Evolutionary conservation across 352 stramenopile species (phyloP).

Genomic region (Globisporangium spinosum): DNA sequence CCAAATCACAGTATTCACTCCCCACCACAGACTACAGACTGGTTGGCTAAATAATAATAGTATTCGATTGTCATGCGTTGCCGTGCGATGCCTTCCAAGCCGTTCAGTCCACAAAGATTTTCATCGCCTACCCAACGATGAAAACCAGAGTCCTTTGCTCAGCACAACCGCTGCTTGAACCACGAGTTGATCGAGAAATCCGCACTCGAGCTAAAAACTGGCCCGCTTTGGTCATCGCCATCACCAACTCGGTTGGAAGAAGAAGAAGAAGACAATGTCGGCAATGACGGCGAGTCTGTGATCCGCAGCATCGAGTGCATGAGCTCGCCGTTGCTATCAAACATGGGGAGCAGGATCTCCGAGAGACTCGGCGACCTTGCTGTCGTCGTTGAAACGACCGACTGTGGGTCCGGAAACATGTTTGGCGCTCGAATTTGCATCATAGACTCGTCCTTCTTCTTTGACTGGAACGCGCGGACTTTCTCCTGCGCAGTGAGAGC

Average conservation of each 20-base stretch:
- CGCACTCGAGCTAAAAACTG: constrained; percentile 35
- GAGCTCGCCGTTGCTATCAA: constrained; percentile 2
- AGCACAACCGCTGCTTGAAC: constrained; percentile 27
- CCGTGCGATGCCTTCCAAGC: background rate
- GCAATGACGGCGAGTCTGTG: background rate
- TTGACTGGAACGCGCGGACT: background rate
- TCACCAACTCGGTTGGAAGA: background rate
- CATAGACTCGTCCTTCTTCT: background rate
- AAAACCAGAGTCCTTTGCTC: background rate
- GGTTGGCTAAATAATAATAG: background rate
- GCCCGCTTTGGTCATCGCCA: background rate
- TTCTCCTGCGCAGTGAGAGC: constrained; percentile 9
- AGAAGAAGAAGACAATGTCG: background rate
- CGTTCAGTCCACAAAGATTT: background rate
- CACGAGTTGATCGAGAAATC: constrained; percentile 40
- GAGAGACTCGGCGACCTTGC: background rate
- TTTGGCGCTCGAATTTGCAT: constrained; percentile 12
- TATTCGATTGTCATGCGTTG: background rate
- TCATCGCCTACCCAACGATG: background rate
- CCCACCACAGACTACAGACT: background rate
- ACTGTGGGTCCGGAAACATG: constrained; percentile 15
- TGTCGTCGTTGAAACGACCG: background rate
- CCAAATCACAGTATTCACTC: background rate
- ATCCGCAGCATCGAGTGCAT: constrained; percentile 21
- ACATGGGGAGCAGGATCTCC: constrained; percentile 4